phyloP scores from a whole-genome alignment of 2,329 filamentous ascomycete genomes.

The Teratosphaeria nubilosa region DNA sequence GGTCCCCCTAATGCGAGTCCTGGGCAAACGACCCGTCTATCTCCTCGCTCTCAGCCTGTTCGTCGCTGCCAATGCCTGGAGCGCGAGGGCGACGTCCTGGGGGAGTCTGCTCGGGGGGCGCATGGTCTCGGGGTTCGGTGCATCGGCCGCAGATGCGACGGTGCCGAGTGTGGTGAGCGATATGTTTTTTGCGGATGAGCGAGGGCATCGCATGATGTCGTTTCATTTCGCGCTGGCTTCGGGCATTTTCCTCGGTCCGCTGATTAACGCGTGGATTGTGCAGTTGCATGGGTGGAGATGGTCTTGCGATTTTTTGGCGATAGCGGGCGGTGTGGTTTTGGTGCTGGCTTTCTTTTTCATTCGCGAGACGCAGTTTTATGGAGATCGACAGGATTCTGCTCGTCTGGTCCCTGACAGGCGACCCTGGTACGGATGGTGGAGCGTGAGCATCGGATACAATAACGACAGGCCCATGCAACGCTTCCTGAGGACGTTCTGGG shows the following conservation, averaged over 20 bases:
- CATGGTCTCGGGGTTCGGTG: conserved; percentile 19
- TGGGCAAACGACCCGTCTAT: conserved; percentile 31
- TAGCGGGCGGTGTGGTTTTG: conserved; percentile 17
- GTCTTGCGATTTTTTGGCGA: conserved; percentile 18
- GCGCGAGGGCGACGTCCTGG: conserved; percentile 16
- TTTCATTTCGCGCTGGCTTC: conserved; percentile 28
- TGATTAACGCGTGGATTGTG: conserved; percentile 24
- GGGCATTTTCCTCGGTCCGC: conserved; percentile 29
- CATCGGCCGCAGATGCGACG: conserved; percentile 27
- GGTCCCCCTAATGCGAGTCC: conserved; percentile 22
- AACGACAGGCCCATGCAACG: conserved; percentile 5
- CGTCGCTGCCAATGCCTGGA: conserved; percentile 28
- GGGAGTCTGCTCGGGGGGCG: conserved; percentile 17
- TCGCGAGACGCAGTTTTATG: conserved; percentile 18
- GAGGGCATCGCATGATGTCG: conserved; percentile 30
- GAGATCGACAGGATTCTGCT: conserved; percentile 1
- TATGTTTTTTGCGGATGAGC: conserved; percentile 26
- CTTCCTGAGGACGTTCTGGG: conserved; percentile 12
- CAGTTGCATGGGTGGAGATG: conserved; percentile 19
- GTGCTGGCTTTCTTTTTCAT: conserved; percentile 16
- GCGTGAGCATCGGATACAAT: conserved; percentile 10
- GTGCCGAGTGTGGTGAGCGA: conserved; percentile 28
- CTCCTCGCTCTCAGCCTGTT: conserved; percentile 25
- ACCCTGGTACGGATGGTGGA: conserved; percentile 9
- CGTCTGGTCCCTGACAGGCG: conserved; percentile 3